These are phyloP conservation scores for Pseudonitzschia multiseries DNA, from an alignment of 108 stramenopile species.

Conservation along the genomic window DNA sequence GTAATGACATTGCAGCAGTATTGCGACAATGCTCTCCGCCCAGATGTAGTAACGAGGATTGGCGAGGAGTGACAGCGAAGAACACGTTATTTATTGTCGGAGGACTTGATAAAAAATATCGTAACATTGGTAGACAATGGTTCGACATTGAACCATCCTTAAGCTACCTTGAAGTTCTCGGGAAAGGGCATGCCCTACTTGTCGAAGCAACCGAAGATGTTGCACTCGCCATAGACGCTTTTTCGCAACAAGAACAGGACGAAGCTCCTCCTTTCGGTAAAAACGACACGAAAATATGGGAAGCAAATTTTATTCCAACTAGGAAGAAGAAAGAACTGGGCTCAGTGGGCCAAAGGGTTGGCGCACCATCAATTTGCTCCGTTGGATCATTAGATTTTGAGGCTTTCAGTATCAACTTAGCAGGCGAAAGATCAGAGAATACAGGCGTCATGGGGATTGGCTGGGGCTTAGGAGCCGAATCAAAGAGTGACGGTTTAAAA, in stretches of 20 bases:
- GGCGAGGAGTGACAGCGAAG: slow-evolving; percentile 43
- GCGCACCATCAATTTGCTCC: background rate
- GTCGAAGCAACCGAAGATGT: slow-evolving; percentile 57
- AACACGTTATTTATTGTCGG: slow-evolving; percentile 68
- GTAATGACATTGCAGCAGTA: slow-evolving; percentile 61
- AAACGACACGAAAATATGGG: slow-evolving; percentile 2
- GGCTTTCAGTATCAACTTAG: slow-evolving; percentile 52
- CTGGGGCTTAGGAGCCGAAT: slow-evolving; percentile 62
- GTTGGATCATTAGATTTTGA: slow-evolving; percentile 56
- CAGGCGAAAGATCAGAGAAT: slow-evolving; percentile 23
- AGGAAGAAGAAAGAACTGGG: background rate
- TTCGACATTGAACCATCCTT: slow-evolving; percentile 15
- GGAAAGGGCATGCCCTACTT: slow-evolving; percentile 74
- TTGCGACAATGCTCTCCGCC: slow-evolving; percentile 61
- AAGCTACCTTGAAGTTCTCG: slow-evolving; percentile 41
- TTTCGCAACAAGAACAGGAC: slow-evolving; percentile 17
- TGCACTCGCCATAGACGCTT: slow-evolving; percentile 39
- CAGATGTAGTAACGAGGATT: slow-evolving; percentile 42
- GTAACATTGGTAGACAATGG: slow-evolving; percentile 50
- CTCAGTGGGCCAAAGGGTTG: background rate
- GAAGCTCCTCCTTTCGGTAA: slow-evolving; percentile 6
- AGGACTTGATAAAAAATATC: slow-evolving; percentile 70
- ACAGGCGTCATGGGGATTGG: slow-evolving; percentile 67
- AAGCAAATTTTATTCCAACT: slow-evolving; percentile 10
- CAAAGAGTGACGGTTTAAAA: slow-evolving; percentile 25